These are phyloP conservation scores for Austropuccinia psidii DNA, from an alignment of 1,284 basidiomycete genomes.

Conservation along the genomic window DNA sequence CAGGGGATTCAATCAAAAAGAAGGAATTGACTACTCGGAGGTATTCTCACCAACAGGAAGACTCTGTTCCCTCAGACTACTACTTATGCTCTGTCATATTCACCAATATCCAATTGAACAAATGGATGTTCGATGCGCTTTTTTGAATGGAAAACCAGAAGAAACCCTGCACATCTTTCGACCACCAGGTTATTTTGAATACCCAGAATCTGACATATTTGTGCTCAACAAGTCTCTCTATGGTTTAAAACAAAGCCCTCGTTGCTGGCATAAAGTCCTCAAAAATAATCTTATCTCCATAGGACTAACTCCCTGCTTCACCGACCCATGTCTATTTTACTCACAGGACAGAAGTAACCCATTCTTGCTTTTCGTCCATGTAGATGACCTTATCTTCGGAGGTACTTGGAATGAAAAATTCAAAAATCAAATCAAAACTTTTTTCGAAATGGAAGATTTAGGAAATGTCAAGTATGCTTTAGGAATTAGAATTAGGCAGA, in stretches of 20 bases:
- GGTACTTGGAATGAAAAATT: not conserved
- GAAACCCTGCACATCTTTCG: conserved; percentile 49
- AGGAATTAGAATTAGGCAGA: not conserved
- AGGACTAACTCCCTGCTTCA: not conserved
- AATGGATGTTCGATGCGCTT: conserved; percentile 39
- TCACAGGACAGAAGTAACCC: not conserved
- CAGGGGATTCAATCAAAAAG: not conserved
- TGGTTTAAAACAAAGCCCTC: conserved; percentile 10
- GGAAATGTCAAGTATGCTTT: not conserved
- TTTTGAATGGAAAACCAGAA: conserved; percentile 50
- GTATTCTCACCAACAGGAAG: conserved; percentile 5
- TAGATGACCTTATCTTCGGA: conserved; percentile 2
- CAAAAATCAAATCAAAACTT: not conserved
- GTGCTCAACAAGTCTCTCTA: not conserved
- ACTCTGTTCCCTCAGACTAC: not conserved
- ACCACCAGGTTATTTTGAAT: conserved; percentile 42
- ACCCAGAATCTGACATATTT: not conserved
- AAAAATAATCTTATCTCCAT: not conserved
- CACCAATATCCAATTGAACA: not conserved
- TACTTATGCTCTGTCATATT: not conserved
- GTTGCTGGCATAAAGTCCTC: not conserved
- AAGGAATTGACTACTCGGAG: not conserved
- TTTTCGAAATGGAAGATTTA: not conserved
- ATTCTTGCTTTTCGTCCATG: not conserved
- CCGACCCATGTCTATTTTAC: not conserved